Evolutionary conservation across 2,329 filamentous ascomycete genomes (phyloP).

Genomic region (Trichothecium roseum): DNA sequence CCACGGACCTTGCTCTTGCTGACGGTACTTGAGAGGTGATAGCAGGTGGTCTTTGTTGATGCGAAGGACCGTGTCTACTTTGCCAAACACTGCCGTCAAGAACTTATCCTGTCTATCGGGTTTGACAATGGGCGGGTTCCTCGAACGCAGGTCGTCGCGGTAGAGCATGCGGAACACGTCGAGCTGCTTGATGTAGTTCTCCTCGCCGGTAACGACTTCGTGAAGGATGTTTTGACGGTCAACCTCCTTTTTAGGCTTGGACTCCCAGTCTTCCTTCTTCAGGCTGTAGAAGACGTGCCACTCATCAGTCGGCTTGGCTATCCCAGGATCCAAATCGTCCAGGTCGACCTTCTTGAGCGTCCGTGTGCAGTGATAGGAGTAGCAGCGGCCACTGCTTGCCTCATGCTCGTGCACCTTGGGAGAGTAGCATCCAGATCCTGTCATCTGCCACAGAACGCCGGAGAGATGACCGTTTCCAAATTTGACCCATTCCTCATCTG

Average conservation of each 20-base stretch:
- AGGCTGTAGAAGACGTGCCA: conserved; percentile 88
- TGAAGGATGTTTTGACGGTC: conserved; percentile 90
- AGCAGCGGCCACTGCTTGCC: conserved; percentile 66
- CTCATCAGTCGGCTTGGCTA: conserved; percentile 58
- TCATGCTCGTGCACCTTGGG: conserved; percentile 66
- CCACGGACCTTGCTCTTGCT: conserved; percentile 94
- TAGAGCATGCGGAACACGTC: conserved; percentile 81
- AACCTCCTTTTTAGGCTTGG: conserved; percentile 73
- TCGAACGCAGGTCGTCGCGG: conserved; percentile 63
- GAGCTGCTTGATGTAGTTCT: conserved; percentile 80
- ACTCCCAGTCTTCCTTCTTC: conserved; percentile 63
- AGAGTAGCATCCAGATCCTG: conserved; percentile 84
- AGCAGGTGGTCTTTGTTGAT: conserved; percentile 90
- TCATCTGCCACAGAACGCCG: conserved; percentile 88
- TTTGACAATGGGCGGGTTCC: conserved; percentile 71
- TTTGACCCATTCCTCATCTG: conserved; percentile 96
- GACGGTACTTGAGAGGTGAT: conserved; percentile 89
- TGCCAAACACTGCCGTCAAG: conserved; percentile 77
- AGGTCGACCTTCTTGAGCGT: conserved; percentile 93
- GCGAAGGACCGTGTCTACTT: conserved; percentile 75
- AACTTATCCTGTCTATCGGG: conserved; percentile 73
- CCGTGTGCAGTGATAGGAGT: conserved; percentile 86
- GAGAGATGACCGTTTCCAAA: conserved; percentile 72
- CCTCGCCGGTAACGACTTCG: conserved; percentile 89
- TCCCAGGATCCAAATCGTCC: conserved; percentile 59